Conservation (phyloP, 441 rosid genomes). For the Populus hybrid region DNA sequence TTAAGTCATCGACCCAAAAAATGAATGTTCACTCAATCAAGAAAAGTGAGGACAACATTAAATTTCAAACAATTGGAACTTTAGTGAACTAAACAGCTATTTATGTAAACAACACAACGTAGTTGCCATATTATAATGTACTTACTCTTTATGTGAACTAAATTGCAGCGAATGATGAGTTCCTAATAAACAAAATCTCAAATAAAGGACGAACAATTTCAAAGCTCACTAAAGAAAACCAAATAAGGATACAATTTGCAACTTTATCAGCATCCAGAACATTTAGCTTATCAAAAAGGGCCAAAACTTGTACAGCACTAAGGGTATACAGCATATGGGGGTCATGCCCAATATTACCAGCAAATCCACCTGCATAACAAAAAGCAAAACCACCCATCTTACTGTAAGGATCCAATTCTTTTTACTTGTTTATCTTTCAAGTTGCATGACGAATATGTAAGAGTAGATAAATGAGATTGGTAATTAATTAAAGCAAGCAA, state of each 20-base stretch:
- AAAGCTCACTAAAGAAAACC: neutral
- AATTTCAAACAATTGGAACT: neutral
- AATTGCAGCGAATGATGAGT: neutral
- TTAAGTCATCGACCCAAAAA: neutral
- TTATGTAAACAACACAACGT: neutral
- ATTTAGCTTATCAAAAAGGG: slow-evolving; percentile 69
- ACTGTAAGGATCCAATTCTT: neutral
- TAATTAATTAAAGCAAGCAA: neutral
- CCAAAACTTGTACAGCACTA: slow-evolving; percentile 85
- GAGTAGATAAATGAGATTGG: neutral
- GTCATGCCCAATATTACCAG: slow-evolving; percentile 85
- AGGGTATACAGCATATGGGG: slow-evolving; percentile 81
- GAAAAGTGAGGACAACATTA: neutral
- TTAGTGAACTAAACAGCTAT: neutral
- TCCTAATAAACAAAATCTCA: neutral
- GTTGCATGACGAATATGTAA: neutral
- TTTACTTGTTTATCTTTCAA: neutral
- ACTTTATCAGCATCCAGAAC: slow-evolving; percentile 65
- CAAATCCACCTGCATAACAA: slow-evolving; percentile 74
- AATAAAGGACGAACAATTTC: neutral
- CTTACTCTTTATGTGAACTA: neutral
- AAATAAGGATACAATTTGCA: slow-evolving; percentile 74
- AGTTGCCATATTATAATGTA: neutral
- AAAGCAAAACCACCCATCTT: slow-evolving; percentile 6
- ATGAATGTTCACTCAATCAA: neutral